Evolutionary conservation across 345 rosid species (phyloP), one percentile per base, ranked within the genome.

Genomic region (Boechera divaricarpa): DNA sequence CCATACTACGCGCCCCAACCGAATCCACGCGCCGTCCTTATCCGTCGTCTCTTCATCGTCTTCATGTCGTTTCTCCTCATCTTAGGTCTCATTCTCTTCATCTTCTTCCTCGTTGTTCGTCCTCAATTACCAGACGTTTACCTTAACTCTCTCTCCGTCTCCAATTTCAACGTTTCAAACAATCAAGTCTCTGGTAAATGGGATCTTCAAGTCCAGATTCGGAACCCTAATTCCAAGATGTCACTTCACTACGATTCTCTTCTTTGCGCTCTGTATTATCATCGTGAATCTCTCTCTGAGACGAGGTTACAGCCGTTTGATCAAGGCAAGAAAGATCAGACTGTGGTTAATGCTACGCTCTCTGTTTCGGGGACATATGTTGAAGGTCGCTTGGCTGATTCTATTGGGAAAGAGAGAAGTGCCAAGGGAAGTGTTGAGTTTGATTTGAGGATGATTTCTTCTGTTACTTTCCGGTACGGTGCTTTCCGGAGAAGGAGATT

Each of bases 171-270:
- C 64, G 72, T 73, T 60, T 71, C 88, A 38, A 32, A 78, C 57
- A 77, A 81, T 42, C 73, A 18, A 29, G 68, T 95, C 59, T 56
- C 81, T 51, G 97, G 86, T 18, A 76, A 63, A 9, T 90, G 95
- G 98, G 77, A 81, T 74, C 82, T 92, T 10, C 65, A 67, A 5
- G 71, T 86, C 69, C 86, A 53, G 39, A 83, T 86, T 42, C 70
- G 67, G 12, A 95, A 90, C 85, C 96, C 96, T 32, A 95, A 92
- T 80, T 90, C 94, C 57, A 90, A 89, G 85, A 68, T 88, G 80
- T 69, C 71, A 31, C 67, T 92, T 63, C 63, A 77, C 29, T 92
- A 89, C 81, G 67, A 76, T 36, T 45, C 54, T 13, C 12, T 88
- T 10, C 0, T 4, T 16, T 67, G 84, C 11, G 1, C 0, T 6